A percentile compares a stretch with the other conserved stretches of the same genome.
Evolutionary conservation across 2,329 filamentous ascomycete species (phyloP).

Genomic region (Incumbomyces lentus): DNA sequence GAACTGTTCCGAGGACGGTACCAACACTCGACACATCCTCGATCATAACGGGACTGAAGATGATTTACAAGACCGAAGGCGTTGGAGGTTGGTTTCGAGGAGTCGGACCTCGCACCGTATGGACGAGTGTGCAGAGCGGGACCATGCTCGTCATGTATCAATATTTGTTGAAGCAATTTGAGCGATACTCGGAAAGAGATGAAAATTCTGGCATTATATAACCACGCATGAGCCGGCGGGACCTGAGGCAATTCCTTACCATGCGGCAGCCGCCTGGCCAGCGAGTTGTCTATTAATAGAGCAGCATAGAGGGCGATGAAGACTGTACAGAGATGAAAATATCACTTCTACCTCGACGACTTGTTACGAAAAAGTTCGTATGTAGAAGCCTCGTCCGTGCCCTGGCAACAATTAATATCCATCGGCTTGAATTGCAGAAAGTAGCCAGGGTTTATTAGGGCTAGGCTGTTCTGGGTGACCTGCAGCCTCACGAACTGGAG

Average conservation of each 20-base stretch:
- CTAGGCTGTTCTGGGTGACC: no score
- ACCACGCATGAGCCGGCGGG: constrained; percentile 7
- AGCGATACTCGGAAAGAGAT: constrained; percentile 28
- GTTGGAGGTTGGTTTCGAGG: constrained; percentile 86
- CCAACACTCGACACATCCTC: constrained; percentile 80
- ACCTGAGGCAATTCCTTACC: neutral
- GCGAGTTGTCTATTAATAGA: neutral
- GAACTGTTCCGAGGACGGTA: constrained; percentile 63
- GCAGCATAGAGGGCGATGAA: neutral
- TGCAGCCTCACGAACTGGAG: no score
- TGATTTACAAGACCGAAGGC: constrained; percentile 87
- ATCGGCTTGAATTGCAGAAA: no score
- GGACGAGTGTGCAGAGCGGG: constrained; percentile 94
- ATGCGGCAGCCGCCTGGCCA: no score
- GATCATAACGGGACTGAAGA: constrained; percentile 67
- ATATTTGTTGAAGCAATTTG: constrained; percentile 67
- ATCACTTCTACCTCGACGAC: neutral
- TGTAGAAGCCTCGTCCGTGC: no score
- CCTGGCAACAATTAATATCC: no score
- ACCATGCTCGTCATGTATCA: constrained; percentile 97
- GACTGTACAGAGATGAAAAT: neutral
- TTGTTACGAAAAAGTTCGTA: no score
- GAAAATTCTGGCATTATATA: constrained; percentile 15
- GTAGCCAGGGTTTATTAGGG: no score
- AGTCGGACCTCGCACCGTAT: constrained; percentile 82